phyloP scores from a whole-genome alignment of 306 rosid genomes.

The Cercis canadensis region DNA sequence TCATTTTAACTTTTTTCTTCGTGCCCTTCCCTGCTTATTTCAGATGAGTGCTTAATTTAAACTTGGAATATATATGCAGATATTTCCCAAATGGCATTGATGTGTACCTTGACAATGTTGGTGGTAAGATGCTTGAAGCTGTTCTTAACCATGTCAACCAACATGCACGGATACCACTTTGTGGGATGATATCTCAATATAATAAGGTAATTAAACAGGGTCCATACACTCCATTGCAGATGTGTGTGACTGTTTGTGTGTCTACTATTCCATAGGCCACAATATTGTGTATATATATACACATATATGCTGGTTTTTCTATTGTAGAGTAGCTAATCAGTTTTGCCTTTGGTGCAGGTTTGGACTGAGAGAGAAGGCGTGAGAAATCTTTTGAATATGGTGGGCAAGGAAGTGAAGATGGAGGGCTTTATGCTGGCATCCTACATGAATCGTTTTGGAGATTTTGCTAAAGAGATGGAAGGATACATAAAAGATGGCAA shows the following conservation, averaged over 20 bases:
- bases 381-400: slow-evolving; percentile 66
- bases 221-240: too few species aligned
- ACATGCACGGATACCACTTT: slow-evolving; percentile 59
- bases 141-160: slow-evolving; percentile 69
- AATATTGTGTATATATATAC: too few species aligned
- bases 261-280: too few species aligned
- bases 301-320: background rate
- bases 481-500: slow-evolving; percentile 56
- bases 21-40: too few species aligned
- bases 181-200: slow-evolving; percentile 76
- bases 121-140: slow-evolving; percentile 73
- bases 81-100: slow-evolving; percentile 70
- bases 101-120: slow-evolving; percentile 72
- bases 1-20: background rate
- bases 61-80: slow-evolving; percentile 28
- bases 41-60: background rate
- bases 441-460: slow-evolving; percentile 58
- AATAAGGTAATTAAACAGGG: slow-evolving; percentile 45
- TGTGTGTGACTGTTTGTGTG: too few species aligned
- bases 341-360: slow-evolving; percentile 42
- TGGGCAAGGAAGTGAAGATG: slow-evolving; percentile 70
- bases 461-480: slow-evolving; percentile 62
- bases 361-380: slow-evolving; percentile 72
- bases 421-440: slow-evolving; percentile 61
- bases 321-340: background rate